phyloP scores from a whole-genome alignment of 352 stramenopile genomes.

The Phytophthora hybrid region DNA sequence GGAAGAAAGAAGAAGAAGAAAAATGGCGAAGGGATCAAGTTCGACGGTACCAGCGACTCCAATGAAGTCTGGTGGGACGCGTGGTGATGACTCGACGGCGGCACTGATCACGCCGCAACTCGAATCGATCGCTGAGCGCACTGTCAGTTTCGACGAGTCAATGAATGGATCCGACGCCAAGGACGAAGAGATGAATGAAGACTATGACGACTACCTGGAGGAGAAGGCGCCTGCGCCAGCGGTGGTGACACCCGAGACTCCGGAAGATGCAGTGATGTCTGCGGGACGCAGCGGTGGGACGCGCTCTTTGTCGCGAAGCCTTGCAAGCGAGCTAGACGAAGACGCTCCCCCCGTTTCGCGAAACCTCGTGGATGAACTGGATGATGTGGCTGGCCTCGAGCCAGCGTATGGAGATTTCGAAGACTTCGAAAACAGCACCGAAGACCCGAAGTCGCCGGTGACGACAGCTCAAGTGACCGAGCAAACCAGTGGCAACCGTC shows the following conservation, averaged over 20 bases:
- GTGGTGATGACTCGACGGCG: not conserved
- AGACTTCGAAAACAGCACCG: not conserved
- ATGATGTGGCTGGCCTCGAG: not conserved
- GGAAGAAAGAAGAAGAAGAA: constrained; percentile 1
- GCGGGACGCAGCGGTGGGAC: not conserved
- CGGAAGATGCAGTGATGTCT: constrained; percentile 5
- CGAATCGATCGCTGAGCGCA: not conserved
- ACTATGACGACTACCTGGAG: not conserved
- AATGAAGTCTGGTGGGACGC: constrained; percentile 2
- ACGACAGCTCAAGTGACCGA: not conserved
- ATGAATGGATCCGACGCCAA: constrained; percentile 5
- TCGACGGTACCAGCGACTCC: constrained; percentile 16
- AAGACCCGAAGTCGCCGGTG: not conserved
- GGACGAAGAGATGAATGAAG: constrained; percentile 1
- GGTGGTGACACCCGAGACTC: not conserved
- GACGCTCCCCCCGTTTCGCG: too few relatives aligned
- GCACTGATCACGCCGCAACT: not conserved
- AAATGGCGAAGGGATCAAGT: constrained; percentile 6
- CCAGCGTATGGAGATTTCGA: not conserved
- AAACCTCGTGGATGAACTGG: not conserved
- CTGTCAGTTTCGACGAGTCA: not conserved
- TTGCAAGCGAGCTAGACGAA: not conserved
- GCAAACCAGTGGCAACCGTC: not conserved
- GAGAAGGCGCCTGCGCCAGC: not conserved
- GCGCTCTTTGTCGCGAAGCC: not conserved